These are phyloP conservation scores for Pestalotiopsis sp. DNA, from an alignment of 2,329 filamentous ascomycete species.

Conservation along the genomic window DNA sequence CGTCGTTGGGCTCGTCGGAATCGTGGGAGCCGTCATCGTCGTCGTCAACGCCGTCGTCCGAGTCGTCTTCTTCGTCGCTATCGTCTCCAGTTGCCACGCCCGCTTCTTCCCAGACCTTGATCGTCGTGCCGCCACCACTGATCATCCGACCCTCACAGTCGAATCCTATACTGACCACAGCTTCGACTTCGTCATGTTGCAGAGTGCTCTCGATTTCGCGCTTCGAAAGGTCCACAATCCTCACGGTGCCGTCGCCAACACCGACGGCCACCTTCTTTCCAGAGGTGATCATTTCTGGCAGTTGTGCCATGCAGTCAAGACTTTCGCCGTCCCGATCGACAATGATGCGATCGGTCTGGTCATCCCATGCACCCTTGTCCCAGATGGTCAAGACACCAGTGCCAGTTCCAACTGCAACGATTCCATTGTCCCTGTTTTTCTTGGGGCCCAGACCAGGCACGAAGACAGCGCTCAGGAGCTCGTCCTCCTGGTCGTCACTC, in stretches of 20 bases:
- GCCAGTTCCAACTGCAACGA: constrained; percentile 75
- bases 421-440: constrained; percentile 67
- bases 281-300: constrained; percentile 71
- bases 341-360: constrained; percentile 87
- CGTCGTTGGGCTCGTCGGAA: constrained; percentile 29
- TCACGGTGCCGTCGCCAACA: constrained; percentile 77
- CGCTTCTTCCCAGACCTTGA: constrained; percentile 88
- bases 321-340: constrained; percentile 77
- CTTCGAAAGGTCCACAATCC: constrained; percentile 73
- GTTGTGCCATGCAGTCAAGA: constrained; percentile 73
- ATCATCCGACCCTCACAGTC: constrained; percentile 87
- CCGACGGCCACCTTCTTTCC: constrained; percentile 79
- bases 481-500: constrained; percentile 94
- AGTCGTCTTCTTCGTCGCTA: constrained; percentile 45
- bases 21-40: constrained; percentile 50
- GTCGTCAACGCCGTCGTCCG: constrained; percentile 45
- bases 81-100: constrained; percentile 49
- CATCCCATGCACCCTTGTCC: constrained; percentile 94
- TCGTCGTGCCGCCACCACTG: constrained; percentile 79
- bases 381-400: constrained; percentile 87
- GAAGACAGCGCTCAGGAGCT: constrained; percentile 80
- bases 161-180: constrained; percentile 79
- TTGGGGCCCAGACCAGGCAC: constrained; percentile 76
- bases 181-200: constrained; percentile 83
- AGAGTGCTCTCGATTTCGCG: constrained; percentile 70